Evolutionary conservation across 768 basidiomycete genomes (phyloP).

Genomic region (Naematelia aurantialba): DNA sequence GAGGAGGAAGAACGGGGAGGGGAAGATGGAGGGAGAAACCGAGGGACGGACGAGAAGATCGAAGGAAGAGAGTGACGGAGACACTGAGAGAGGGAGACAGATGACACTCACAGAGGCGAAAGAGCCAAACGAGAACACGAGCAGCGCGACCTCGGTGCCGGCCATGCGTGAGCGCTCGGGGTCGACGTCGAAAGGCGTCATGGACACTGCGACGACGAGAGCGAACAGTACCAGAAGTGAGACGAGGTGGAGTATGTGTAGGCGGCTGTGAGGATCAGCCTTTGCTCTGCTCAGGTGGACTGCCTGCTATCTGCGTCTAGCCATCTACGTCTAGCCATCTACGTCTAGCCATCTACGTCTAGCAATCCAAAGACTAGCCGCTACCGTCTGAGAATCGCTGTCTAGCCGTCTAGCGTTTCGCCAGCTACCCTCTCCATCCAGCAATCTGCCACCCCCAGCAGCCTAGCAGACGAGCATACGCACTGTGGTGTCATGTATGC

Average conservation of each 20-base stretch:
- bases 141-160: conserved; percentile 6
- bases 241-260: conserved; percentile 18
- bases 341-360: background rate
- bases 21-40: too few species aligned
- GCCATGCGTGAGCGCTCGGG: background rate
- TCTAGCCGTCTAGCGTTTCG: too few species aligned
- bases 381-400: too few species aligned
- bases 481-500: background rate
- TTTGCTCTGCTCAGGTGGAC: conserved; percentile 1
- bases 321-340: background rate
- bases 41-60: too few species aligned
- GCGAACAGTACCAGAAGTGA: conserved; percentile 21
- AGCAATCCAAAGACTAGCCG: too few species aligned
- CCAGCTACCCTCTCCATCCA: too few species aligned
- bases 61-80: too few species aligned
- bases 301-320: background rate
- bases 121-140: background rate
- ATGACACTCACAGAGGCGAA: background rate
- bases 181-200: conserved; percentile 17
- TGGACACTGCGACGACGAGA: conserved; percentile 17
- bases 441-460: too few species aligned
- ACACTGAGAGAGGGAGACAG: background rate
- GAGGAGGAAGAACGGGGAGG: background rate
- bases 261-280: conserved; percentile 7
- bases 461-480: background rate